Base-by-base conservation (phyloP, 306 rosid species). In the Cicer cuneatum region DNA sequence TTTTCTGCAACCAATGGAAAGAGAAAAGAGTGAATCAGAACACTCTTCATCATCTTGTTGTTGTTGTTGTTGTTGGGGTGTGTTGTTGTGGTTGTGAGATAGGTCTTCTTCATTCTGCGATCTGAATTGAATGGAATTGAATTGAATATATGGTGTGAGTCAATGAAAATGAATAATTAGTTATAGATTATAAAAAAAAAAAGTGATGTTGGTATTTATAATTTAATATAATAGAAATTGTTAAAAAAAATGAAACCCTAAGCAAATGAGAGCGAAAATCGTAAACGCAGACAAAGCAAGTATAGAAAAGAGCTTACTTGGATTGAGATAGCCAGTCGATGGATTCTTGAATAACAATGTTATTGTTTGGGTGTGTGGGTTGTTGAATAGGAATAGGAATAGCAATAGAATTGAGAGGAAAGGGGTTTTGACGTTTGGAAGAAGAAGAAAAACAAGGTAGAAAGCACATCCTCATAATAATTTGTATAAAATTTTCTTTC, bases 381-480 rank as follows among this genome's bases (percentile, higher is more conserved):
- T 73, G 57, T 61, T 73, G 64, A 10, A 40, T 5, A 4, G 4
- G 6, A 56, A 40, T 5, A 4, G 4, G 6, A 56, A 21, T 11
- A 42, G 15, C 6, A 64, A 19, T 9, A 40, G 69, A 1, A 57
- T 10, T 72, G 0, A 73, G 54, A 40, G 53, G 71, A n/a, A 14
- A 41, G 69, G 42, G 85, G 12, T 77, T 85, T 41, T 19, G 41
- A 38, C 71, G 77, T 84, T 85, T 87, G 40, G 78, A 73, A 75
- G 60, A 2, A 24, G 33, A 3, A 7, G 73, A 12, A 59, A 89
- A 87, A 12, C 91, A 89, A 64, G 81, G 52, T 43, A 41, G 82
- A 89, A 87, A 87, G 90, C 90, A 82, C 66, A 39, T 83, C 97
- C 84, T 91, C 1, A 18, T 49, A 41, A 63, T 76, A 74, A 63